Evolutionary conservation across 225 moss, liverwort and hornwort genomes (phyloP).

Genomic region (Straminergon stramineum): DNA sequence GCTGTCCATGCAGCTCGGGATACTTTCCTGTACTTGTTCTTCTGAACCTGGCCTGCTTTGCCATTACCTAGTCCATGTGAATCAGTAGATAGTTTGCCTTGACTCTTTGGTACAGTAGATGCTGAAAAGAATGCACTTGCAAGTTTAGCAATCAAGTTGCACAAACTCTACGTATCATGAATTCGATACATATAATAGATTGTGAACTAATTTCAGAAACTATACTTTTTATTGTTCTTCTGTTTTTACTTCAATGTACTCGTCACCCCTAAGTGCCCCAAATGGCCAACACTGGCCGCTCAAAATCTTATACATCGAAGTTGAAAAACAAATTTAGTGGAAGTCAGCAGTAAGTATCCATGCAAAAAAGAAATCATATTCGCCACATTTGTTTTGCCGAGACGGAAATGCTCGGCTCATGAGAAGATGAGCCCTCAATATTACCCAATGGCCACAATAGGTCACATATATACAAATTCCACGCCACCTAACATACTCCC

Average conservation of each 20-base stretch:
- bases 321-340: neutral
- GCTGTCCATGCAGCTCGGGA: too few relatives aligned
- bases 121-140: neutral
- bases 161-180: neutral
- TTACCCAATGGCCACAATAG: neutral
- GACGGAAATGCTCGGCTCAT: neutral
- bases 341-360: neutral
- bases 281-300: neutral
- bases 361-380: neutral
- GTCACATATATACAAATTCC: neutral
- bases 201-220: neutral
- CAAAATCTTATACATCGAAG: neutral
- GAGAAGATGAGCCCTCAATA: neutral
- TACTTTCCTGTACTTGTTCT: neutral
- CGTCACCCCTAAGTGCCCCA: neutral
- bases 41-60: neutral
- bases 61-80: neutral
- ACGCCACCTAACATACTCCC: neutral
- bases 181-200: neutral
- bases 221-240: neutral
- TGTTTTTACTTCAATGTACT: neutral
- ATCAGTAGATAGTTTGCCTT: neutral
- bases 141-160: neutral
- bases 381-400: neutral
- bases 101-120: neutral